Conservation (phyloP, 129 eudicot species). For the Deinandra increscens region DNA sequence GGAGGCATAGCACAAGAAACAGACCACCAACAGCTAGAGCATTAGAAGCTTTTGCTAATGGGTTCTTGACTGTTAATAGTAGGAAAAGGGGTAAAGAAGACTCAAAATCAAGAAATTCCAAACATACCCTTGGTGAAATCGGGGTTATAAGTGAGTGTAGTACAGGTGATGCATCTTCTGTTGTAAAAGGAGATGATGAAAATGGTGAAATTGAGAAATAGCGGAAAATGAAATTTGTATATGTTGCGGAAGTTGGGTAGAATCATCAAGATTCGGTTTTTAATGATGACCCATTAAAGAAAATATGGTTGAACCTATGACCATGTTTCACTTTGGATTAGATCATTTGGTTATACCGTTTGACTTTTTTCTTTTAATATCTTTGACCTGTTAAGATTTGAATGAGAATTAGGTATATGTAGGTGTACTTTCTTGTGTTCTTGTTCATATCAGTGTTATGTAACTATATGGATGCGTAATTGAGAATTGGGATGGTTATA, state of each 20-base stretch:
- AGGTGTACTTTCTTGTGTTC: slow-evolving; percentile 24
- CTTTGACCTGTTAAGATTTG: slow-evolving; percentile 33
- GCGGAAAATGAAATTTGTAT: slow-evolving; percentile 4
- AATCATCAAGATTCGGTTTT: slow-evolving; percentile 12
- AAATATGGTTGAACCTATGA: slow-evolving; percentile 3
- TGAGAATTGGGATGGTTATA: slow-evolving; percentile 24
- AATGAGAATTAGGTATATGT: slow-evolving; percentile 28
- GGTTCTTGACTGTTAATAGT: slow-evolving; percentile 41
- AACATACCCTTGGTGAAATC: slow-evolving; percentile 18
- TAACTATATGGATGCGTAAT: slow-evolving; percentile 28
- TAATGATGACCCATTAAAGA: slow-evolving; percentile 16
- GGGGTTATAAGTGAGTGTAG: slow-evolving; percentile 36
- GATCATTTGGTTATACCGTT: slow-evolving; percentile 26
- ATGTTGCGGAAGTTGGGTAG: slow-evolving; percentile 27
- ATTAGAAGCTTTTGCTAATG: slow-evolving; percentile 70
- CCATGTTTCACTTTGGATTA: slow-evolving; percentile 22
- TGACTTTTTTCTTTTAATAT: neutral
- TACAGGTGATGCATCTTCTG: slow-evolving; percentile 35
- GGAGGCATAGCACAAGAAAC: slow-evolving; percentile 67
- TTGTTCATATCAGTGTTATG: slow-evolving; percentile 32
- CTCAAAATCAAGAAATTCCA: slow-evolving; percentile 26
- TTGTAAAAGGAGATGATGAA: slow-evolving; percentile 33
- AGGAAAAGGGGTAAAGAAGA: slow-evolving; percentile 40
- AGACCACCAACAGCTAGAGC: slow-evolving; percentile 65
- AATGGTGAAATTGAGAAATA: slow-evolving; percentile 36